A percentile compares a stretch with the other conserved stretches of the same genome.
phyloP scores from a whole-genome alignment of 805 yeast species.

The Crinitomyces ghanaensis region DNA sequence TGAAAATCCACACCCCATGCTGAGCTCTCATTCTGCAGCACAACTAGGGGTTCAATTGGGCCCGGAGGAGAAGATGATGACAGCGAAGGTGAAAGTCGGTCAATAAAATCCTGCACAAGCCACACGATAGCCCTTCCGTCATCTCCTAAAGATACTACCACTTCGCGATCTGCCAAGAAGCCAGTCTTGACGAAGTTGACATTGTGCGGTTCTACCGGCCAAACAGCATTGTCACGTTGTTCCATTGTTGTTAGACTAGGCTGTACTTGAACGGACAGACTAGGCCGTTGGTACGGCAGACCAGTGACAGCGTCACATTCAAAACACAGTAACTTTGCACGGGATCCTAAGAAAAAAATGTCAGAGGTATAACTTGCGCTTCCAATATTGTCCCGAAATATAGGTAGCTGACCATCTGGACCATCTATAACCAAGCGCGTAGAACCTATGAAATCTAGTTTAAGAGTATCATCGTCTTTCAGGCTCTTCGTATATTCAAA shows the following conservation, averaged over 20 bases:
- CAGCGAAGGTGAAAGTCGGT: conserved; percentile 8
- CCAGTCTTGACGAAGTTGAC: conserved; percentile 39
- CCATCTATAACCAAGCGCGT: neutral
- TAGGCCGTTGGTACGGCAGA: conserved; percentile 20
- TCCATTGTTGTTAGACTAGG: conserved; percentile 32
- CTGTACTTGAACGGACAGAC: conserved; percentile 31
- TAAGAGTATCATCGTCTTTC: conserved; percentile 5
- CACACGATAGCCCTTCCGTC: conserved; percentile 39
- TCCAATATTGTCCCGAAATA: conserved; percentile 7
- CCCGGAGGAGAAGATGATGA: conserved; percentile 18
- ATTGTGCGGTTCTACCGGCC: conserved; percentile 45
- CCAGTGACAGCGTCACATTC: conserved; percentile 6
- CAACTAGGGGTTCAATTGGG: conserved; percentile 2
- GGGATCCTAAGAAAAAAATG: conserved; percentile 7
- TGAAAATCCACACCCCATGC: conserved; percentile 53
- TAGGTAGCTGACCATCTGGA: conserved; percentile 7
- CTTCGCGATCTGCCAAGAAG: conserved; percentile 30
- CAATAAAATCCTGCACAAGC: conserved; percentile 21
- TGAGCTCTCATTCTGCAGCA: conserved; percentile 21
- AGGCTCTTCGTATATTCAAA: too few relatives aligned
- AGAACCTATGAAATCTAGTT: conserved; percentile 5
- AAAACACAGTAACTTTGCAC: conserved; percentile 3
- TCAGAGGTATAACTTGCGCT: conserved; percentile 5
- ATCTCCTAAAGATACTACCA: conserved; percentile 41
- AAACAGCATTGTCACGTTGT: conserved; percentile 36